Evolutionary conservation across 169 alveolate species (phyloP).

Genomic region (Perkinsus marinus): DNA sequence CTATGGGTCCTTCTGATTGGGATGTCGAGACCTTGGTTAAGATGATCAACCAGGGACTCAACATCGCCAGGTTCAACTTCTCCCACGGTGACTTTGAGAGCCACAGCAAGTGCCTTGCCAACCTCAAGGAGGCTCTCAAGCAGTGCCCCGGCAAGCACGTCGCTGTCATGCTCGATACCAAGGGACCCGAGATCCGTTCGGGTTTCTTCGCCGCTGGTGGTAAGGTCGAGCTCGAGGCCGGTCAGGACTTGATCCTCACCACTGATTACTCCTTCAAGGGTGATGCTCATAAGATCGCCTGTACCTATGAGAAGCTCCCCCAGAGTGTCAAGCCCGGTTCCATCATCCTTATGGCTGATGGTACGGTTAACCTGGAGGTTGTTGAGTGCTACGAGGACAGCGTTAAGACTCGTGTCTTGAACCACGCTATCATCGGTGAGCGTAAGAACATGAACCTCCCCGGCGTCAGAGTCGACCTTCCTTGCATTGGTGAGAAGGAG

Average conservation of each 20-base stretch:
- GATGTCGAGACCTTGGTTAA: conserved; percentile 74
- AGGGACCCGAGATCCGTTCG: conserved; percentile 98
- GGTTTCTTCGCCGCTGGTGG: conserved; percentile 77
- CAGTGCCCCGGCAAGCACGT: conserved; percentile 75
- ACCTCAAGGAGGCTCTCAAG: conserved; percentile 74
- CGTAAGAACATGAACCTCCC: conserved; percentile 95
- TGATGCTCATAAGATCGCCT: conserved; percentile 73
- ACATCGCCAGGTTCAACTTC: conserved; percentile 91
- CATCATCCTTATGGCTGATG: no score
- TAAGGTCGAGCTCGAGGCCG: conserved; percentile 63
- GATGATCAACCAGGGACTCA: conserved; percentile 87
- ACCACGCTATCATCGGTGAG: conserved; percentile 83
- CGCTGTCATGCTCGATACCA: conserved; percentile 92
- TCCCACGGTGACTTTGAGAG: conserved; percentile 96
- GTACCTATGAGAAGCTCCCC: conserved; percentile 80
- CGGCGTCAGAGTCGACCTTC: conserved; percentile 87
- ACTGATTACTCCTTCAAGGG: conserved; percentile 84
- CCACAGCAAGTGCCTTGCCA: conserved; percentile 68
- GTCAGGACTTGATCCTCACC: conserved; percentile 75
- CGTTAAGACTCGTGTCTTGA: conserved; percentile 72
- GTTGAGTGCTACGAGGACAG: conserved; percentile 21
- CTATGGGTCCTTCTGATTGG: conserved; percentile 93
- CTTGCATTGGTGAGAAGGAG: conserved; percentile 93
- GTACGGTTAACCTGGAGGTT: no score
- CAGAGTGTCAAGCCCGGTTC: conserved; percentile 78